Evolutionary conservation across 805 yeast species (phyloP), one percentile per base, ranked within the genome.

Genomic region (Metschnikowia gelsemii): DNA sequence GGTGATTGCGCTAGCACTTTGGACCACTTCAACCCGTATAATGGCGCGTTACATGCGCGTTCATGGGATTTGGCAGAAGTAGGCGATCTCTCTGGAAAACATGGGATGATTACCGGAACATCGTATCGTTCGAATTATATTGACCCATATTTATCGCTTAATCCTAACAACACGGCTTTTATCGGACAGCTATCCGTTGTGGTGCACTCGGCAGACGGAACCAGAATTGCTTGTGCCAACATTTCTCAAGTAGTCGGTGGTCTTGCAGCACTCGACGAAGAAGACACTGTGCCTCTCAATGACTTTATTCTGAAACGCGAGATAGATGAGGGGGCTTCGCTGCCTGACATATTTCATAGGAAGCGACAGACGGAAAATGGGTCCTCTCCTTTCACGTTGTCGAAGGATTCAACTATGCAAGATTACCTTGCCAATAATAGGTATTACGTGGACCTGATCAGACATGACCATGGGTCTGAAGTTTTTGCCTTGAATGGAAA

Each of bases 361-460:
- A n/a, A n/a, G n/a, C n/a, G n/a, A n/a, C n/a, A n/a, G n/a, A n/a
- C n/a, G n/a, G n/a, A n/a, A n/a, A n/a, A 51, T 43, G 26, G 24
- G 28, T 61, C 66, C 52, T 63, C 62, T 42, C 75, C 75, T 3
- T 78, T 78, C 57, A 64, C 71, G 1, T 63, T 80, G 35, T 63
- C 66, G 21, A 75, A 71, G 55, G 66, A 52, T 25, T 45, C 50
- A 20, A 38, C 54, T n/a, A 21, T 52, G 23, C 46, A 35, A 23
- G 56, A 52, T 28, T 52, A 41, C 39, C 44, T 52, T 42, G 54
- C 48, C 35, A 52, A 52, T 48, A 52, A 52, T 45, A 33, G 27
- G 29, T 52, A 48, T 40, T 52, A 38, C 24, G 54, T 52, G n/a
- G 52, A 52, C 38, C 38, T 43, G 28, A 45, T 52, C 29, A 45